A percentile compares a stretch with the other conserved stretches of the same genome.
Conservation (phyloP, 2,329 filamentous ascomycete species). For the Penicillium decumbens region DNA sequence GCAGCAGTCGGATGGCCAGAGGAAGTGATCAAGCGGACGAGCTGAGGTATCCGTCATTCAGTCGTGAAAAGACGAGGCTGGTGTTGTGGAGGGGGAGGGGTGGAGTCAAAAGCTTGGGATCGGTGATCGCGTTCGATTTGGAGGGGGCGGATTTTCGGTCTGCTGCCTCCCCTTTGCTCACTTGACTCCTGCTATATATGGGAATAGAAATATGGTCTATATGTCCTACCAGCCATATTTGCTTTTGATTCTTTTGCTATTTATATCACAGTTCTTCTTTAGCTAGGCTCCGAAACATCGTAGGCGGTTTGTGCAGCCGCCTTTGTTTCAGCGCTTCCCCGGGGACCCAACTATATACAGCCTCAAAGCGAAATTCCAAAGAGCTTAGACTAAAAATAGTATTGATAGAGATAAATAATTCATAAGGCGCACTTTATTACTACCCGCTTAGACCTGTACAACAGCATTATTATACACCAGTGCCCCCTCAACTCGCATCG, state of each 20-base stretch:
- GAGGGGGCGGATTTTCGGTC: constrained; percentile 12
- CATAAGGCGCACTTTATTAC: neutral
- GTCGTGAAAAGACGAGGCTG: constrained; percentile 4
- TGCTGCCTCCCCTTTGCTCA: neutral
- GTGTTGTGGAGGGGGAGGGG: constrained; percentile 1
- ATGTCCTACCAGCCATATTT: neutral
- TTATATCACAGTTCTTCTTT: neutral
- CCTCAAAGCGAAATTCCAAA: too few species aligned
- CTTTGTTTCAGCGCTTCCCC: constrained; percentile 4
- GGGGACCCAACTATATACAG: neutral
- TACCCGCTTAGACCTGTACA: neutral
- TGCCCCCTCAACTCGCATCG: constrained; percentile 2
- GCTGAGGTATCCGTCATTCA: constrained; percentile 26
- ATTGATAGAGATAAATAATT: neutral
- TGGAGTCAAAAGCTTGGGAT: constrained; percentile 16
- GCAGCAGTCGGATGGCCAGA: constrained; percentile 23
- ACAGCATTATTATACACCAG: neutral
- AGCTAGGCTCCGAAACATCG: neutral
- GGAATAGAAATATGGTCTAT: too few species aligned
- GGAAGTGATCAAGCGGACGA: constrained; percentile 7
- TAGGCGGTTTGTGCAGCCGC: neutral
- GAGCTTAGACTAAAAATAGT: too few species aligned
- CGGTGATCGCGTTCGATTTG: constrained; percentile 11
- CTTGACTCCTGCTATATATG: neutral
- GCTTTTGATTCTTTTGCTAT: neutral